Evolutionary conservation across 768 basidiomycete species (phyloP).

Genomic region (Cystobasidium tubakii): DNA sequence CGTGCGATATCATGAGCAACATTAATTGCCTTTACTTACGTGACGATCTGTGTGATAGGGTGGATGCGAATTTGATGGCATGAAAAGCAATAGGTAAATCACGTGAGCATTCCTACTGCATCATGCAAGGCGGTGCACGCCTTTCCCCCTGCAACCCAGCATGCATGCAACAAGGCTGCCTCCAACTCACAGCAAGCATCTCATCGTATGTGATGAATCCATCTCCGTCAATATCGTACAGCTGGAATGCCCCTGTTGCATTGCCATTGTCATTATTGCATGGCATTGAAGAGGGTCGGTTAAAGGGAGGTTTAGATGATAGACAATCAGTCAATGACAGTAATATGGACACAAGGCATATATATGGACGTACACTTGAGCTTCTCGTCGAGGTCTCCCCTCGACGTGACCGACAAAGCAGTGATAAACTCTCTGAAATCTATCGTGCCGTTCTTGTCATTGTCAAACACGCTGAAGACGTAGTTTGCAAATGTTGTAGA

Average conservation of each 20-base stretch:
- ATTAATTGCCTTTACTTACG: conserved; percentile 45
- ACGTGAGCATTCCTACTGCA: not conserved
- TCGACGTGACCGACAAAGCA: conserved; percentile 86
- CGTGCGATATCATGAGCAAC: too few species aligned
- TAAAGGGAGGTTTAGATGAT: not conserved
- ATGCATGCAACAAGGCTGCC: too few species aligned
- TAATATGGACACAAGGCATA: too few species aligned
- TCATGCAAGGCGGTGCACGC: too few species aligned
- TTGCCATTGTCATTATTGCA: not conserved
- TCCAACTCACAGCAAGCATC: conserved; percentile 61
- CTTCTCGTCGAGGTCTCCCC: conserved; percentile 92
- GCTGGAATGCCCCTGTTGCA: conserved; percentile 91
- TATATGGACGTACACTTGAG: conserved; percentile 69
- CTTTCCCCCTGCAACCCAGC: too few species aligned
- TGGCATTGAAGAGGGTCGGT: not conserved
- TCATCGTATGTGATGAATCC: conserved; percentile 97
- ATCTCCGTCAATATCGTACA: conserved; percentile 98
- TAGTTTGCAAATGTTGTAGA: conserved; percentile 94
- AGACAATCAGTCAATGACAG: not conserved
- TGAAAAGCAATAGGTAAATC: not conserved
- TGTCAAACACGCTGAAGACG: conserved; percentile 77
- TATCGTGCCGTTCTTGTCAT: conserved; percentile 90
- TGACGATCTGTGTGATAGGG: conserved; percentile 86
- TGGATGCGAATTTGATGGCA: not conserved
- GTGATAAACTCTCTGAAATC: conserved; percentile 99